Evolutionary conservation across 371 early-diverging fungal genomes (phyloP).

Genomic region (Mortierella sp.): DNA sequence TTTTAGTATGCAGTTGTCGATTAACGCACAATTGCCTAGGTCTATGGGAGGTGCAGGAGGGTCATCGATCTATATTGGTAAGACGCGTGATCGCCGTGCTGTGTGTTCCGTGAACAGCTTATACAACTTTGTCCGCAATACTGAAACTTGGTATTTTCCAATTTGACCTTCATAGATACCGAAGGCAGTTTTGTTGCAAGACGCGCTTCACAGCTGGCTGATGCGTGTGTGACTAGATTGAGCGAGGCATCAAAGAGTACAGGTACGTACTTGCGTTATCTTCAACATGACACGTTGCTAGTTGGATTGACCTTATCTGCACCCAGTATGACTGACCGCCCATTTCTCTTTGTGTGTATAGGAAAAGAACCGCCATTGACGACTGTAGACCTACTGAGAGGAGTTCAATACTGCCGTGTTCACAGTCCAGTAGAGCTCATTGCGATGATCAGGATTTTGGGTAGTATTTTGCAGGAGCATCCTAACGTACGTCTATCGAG

Average conservation of each 20-base stretch:
- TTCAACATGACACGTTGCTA: background rate
- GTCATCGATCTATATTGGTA: constrained; percentile 45
- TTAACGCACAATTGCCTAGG: constrained; percentile 45
- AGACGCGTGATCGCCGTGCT: background rate
- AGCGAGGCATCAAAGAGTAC: background rate
- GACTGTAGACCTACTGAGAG: constrained; percentile 21
- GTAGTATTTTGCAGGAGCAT: constrained; percentile 24
- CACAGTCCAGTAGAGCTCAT: constrained; percentile 47
- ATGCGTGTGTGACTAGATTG: constrained; percentile 7
- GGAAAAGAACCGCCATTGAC: background rate
- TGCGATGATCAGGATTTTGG: constrained; percentile 42
- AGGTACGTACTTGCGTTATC: too few relatives aligned
- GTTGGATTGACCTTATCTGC: background rate
- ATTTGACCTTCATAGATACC: constrained; percentile 58
- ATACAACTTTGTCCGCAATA: background rate
- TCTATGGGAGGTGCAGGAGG: constrained; percentile 32
- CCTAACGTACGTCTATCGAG: constrained; percentile 24
- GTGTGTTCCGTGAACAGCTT: background rate
- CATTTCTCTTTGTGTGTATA: background rate
- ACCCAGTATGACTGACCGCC: background rate
- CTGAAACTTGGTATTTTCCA: background rate
- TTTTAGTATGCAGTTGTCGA: constrained; percentile 64
- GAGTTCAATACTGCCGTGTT: constrained; percentile 44
- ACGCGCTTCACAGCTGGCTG: constrained; percentile 62
- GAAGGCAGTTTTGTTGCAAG: constrained; percentile 68